Evolutionary conservation across 805 yeast genomes (phyloP).

Genomic region (Candida multigemmis): DNA sequence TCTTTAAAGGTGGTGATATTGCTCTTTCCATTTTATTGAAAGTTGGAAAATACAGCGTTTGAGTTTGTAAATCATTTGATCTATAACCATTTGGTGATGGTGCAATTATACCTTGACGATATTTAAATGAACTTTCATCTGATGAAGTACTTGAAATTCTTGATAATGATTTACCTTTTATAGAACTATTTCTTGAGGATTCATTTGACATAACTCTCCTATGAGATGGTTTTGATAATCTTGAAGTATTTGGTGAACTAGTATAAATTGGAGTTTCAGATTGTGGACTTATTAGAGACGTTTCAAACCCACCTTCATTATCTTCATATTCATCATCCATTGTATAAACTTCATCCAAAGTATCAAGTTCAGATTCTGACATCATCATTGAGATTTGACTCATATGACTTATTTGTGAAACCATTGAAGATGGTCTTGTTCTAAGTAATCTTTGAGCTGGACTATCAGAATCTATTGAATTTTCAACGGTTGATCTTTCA

Average conservation of each 20-base stretch:
- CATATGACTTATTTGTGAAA: slow-evolving; percentile 29
- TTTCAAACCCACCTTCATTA: slow-evolving; percentile 25
- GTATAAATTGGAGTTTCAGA: too few relatives aligned
- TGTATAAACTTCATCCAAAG: slow-evolving; percentile 28
- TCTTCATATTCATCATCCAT: slow-evolving; percentile 28
- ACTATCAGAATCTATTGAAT: too few relatives aligned
- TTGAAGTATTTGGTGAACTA: too few relatives aligned
- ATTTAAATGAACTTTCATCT: slow-evolving; percentile 28
- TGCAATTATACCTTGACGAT: slow-evolving; percentile 1
- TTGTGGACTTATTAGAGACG: too few relatives aligned
- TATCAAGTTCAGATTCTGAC: slow-evolving; percentile 33
- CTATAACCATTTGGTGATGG: slow-evolving; percentile 5
- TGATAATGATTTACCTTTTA: slow-evolving; percentile 14
- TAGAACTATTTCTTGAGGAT: slow-evolving; percentile 24
- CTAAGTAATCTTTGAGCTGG: too few relatives aligned
- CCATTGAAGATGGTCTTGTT: slow-evolving; percentile 31
- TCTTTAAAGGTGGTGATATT: too few relatives aligned
- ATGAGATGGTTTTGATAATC: too few relatives aligned
- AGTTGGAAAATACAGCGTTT: too few relatives aligned
- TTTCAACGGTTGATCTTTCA: too few relatives aligned
- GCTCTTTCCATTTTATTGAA: too few relatives aligned
- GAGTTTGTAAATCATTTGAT: too few relatives aligned
- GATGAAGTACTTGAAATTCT: slow-evolving; percentile 30
- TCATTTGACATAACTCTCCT: too few relatives aligned
- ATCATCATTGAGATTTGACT: slow-evolving; percentile 34